Conservation (phyloP, 257 asterid species). For the Ligustrum vulgare region DNA sequence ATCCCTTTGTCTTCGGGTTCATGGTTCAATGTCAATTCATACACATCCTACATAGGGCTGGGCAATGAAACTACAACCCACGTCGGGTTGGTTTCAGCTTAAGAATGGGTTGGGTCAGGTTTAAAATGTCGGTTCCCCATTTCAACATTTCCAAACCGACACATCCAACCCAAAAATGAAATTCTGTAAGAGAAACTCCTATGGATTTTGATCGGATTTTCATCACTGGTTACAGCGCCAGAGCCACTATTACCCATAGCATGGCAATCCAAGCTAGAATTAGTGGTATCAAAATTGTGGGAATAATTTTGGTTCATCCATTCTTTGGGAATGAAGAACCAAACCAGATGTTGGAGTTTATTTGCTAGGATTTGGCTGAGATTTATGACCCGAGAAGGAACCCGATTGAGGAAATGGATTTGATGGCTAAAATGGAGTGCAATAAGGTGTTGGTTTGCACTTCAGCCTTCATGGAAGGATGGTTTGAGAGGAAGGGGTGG, state of each 20-base stretch:
- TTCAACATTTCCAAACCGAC: too few species aligned
- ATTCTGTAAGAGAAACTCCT: too few species aligned
- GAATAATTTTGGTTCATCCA: constrained; percentile 65
- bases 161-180: too few species aligned
- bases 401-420: constrained; percentile 42
- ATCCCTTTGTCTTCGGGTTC: too few species aligned
- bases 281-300: constrained; percentile 30
- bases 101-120: too few species aligned
- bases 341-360: constrained; percentile 44
- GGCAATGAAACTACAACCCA: too few species aligned
- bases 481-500: constrained; percentile 36
- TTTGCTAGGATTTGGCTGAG: constrained; percentile 35
- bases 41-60: too few species aligned
- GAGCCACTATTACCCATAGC: constrained; percentile 67
- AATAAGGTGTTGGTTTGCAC: constrained; percentile 42
- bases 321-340: constrained; percentile 43
- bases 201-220: constrained; percentile 41
- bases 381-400: constrained; percentile 31
- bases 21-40: too few species aligned
- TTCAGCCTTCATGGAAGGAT: constrained; percentile 51
- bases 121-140: too few species aligned
- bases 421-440: constrained; percentile 36
- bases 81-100: too few species aligned
- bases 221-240: constrained; percentile 79
- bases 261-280: constrained; percentile 35